These are phyloP conservation scores for Gossypium arboreum DNA, from an alignment of 345 rosid species.

Conservation along the genomic window DNA sequence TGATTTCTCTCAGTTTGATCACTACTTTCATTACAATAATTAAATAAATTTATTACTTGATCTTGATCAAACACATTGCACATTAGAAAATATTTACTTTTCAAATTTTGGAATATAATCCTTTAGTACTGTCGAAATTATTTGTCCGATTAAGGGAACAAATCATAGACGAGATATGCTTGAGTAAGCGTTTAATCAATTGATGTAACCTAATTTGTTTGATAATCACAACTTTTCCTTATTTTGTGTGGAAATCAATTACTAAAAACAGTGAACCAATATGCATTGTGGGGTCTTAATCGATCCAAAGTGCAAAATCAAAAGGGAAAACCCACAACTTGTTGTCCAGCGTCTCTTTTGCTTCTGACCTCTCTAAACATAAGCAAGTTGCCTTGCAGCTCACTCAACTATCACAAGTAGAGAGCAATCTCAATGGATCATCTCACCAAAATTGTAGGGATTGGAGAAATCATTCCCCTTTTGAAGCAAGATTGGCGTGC, in stretches of 20 bases:
- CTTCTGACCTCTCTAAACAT: not conserved
- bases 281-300: not conserved
- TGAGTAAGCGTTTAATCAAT: too few relatives aligned
- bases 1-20: not conserved
- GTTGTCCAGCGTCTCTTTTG: not conserved
- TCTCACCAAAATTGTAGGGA: too few relatives aligned
- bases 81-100: not conserved
- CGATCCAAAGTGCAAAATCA: not conserved
- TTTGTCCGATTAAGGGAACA: not conserved
- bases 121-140: not conserved
- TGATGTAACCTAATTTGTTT: not conserved
- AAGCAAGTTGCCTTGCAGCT: too few relatives aligned
- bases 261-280: not conserved
- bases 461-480: too few relatives aligned
- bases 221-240: not conserved
- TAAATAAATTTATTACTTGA: not conserved
- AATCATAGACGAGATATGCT: not conserved
- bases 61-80: not conserved
- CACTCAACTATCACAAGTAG: too few relatives aligned
- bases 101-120: not conserved
- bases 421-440: too few relatives aligned
- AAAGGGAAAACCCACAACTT: slow-evolving; percentile 3
- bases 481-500: too few relatives aligned
- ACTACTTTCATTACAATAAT: not conserved
- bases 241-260: not conserved